phyloP scores from a whole-genome alignment of 164 flowering plant species.

The Macadamia tetraphylla region DNA sequence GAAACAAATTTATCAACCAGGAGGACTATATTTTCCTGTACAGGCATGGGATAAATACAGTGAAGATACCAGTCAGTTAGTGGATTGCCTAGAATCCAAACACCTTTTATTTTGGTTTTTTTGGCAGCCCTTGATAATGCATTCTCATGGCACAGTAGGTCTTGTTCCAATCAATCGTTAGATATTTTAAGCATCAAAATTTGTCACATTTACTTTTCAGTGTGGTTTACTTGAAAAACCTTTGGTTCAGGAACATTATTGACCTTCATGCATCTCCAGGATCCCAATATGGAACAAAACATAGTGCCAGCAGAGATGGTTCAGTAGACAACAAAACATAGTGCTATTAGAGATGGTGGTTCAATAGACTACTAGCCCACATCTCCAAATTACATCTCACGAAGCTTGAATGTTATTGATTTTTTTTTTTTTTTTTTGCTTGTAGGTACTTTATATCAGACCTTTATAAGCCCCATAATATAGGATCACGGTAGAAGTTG shows the following conservation, averaged over 20 bases:
- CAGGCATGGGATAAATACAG: too few relatives aligned
- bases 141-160: slow-evolving; percentile 87
- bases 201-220: background rate
- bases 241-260: slow-evolving; percentile 69
- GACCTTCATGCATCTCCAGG: slow-evolving; percentile 97
- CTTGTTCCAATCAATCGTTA: slow-evolving; percentile 17
- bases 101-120: slow-evolving; percentile 56
- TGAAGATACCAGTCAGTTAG: too few relatives aligned
- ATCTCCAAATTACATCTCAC: slow-evolving; percentile 45
- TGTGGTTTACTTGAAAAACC: background rate
- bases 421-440: too few relatives aligned
- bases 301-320: slow-evolving; percentile 90
- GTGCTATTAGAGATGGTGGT: too few relatives aligned
- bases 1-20: too few relatives aligned
- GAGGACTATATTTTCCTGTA: too few relatives aligned
- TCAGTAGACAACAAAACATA: slow-evolving; percentile 15
- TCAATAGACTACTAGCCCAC: slow-evolving; percentile 43
- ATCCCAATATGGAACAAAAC: slow-evolving; percentile 92
- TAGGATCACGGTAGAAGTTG: too few relatives aligned
- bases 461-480: too few relatives aligned
- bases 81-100: too few relatives aligned
- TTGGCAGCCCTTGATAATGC: slow-evolving; percentile 80
- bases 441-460: too few relatives aligned
- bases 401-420: slow-evolving; percentile 30
- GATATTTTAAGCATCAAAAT: background rate